Evolutionary conservation across 2,329 filamentous ascomycete genomes (phyloP).

Genomic region (Capronia coronata): DNA sequence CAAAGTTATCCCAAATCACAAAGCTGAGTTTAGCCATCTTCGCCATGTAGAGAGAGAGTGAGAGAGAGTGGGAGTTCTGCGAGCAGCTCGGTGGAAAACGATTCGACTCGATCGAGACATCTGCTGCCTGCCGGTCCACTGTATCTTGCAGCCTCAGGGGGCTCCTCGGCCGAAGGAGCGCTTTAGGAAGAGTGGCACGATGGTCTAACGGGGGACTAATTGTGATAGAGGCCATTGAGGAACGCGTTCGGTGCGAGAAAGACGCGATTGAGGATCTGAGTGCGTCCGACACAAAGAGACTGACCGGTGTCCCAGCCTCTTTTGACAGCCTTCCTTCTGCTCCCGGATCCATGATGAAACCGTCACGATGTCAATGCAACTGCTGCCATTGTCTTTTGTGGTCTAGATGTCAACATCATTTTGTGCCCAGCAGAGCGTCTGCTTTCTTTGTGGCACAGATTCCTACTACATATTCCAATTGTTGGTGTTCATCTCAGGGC

Average conservation of each 20-base stretch:
- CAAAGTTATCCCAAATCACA: too few relatives aligned
- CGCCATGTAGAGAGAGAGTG: too few relatives aligned
- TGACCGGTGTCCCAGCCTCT: not conserved
- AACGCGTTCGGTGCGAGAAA: not conserved
- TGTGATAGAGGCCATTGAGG: not conserved
- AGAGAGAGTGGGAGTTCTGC: too few relatives aligned
- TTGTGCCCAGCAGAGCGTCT: not conserved
- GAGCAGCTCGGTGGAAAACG: too few relatives aligned
- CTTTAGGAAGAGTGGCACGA: not conserved
- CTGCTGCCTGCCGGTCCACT: not conserved
- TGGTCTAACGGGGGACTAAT: not conserved
- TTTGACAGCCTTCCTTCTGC: not conserved
- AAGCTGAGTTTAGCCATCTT: too few relatives aligned
- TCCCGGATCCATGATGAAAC: constrained; percentile 5
- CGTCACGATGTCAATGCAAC: constrained; percentile 9
- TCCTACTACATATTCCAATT: not conserved
- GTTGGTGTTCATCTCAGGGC: not conserved
- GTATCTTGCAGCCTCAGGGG: not conserved
- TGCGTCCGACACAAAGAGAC: not conserved
- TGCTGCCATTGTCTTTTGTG: not conserved
- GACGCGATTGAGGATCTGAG: not conserved
- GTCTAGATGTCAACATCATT: too few relatives aligned
- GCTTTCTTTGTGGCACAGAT: not conserved
- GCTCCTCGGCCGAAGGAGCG: too few relatives aligned
- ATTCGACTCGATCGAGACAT: not conserved